Conservation (phyloP, 2,329 filamentous ascomycete species). For the Neofusicoccum laricinum region DNA sequence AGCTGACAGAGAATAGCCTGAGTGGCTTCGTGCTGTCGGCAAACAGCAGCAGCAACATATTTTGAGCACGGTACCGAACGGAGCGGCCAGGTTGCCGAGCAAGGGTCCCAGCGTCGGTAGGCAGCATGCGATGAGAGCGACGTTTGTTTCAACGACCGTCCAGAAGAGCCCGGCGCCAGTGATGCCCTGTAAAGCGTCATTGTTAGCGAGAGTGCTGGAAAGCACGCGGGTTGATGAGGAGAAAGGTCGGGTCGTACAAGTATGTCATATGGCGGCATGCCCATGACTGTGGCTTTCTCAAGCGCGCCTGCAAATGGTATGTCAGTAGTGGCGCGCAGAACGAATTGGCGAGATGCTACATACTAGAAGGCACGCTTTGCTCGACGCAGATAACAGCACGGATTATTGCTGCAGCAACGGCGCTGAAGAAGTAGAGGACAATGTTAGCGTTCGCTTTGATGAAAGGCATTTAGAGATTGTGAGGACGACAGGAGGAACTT, state of each 20-base stretch:
- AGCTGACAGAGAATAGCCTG: no score
- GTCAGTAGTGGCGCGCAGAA: neutral
- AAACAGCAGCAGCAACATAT: no score
- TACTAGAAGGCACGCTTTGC: neutral
- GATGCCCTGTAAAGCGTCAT: neutral
- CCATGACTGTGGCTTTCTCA: neutral
- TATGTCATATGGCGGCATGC: constrained; percentile 1
- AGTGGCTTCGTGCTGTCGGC: no score
- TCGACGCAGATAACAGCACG: neutral
- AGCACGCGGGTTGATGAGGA: no score
- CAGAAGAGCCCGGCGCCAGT: neutral
- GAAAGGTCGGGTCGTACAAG: neutral
- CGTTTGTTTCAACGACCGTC: neutral
- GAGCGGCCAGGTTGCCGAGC: no score
- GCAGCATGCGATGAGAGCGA: constrained; percentile 1
- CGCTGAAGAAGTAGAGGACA: neutral
- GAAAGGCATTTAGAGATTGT: no score
- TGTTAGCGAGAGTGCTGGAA: neutral
- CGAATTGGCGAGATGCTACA: neutral
- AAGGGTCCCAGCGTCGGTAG: neutral
- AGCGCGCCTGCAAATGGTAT: neutral
- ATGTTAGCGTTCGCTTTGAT: neutral
- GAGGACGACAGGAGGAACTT: neutral
- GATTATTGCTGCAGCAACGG: neutral
- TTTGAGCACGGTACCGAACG: no score